These are phyloP conservation scores for Hypoxylon intermedium DNA, from an alignment of 495 filamentous ascomycete species.

Conservation along the genomic window DNA sequence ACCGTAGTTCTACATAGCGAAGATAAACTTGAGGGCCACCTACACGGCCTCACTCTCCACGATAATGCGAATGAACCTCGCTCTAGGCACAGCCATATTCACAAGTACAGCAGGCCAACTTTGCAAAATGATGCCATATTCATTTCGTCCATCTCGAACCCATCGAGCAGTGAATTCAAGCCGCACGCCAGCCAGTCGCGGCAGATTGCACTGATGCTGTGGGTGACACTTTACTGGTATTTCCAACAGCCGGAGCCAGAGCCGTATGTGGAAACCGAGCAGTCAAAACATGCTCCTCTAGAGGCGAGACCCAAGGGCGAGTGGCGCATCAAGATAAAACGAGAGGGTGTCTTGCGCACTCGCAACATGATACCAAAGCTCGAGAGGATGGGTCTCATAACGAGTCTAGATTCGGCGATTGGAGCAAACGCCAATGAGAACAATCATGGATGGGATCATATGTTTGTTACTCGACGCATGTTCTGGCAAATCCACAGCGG, in stretches of 20 bases:
- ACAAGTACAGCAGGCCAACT: slow-evolving; percentile 75
- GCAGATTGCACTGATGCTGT: slow-evolving; percentile 94
- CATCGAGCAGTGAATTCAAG: slow-evolving; percentile 79
- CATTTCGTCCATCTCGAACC: slow-evolving; percentile 88
- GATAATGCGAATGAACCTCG: slow-evolving; percentile 27
- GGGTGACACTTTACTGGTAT: slow-evolving; percentile 95
- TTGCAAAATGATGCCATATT: slow-evolving; percentile 80
- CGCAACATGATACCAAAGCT: slow-evolving; percentile 85
- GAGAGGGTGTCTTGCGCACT: slow-evolving; percentile 85
- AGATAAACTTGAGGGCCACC: slow-evolving; percentile 54
- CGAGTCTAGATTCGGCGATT: slow-evolving; percentile 76
- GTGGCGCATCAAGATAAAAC: slow-evolving; percentile 86
- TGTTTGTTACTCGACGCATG: slow-evolving; percentile 79
- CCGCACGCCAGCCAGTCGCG: slow-evolving; percentile 78
- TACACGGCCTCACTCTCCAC: slow-evolving; percentile 20
- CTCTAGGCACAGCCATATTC: slow-evolving; percentile 52
- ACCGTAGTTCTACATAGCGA: slow-evolving; percentile 81
- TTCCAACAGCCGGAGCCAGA: slow-evolving; percentile 78
- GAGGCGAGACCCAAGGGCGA: slow-evolving; percentile 77
- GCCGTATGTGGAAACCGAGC: slow-evolving; percentile 63
- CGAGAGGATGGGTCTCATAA: slow-evolving; percentile 88
- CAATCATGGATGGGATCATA: slow-evolving; percentile 72
- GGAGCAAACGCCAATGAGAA: slow-evolving; percentile 68
- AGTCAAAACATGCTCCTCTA: slow-evolving; percentile 68
- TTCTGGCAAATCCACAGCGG: slow-evolving; percentile 94